Evolutionary conservation across 2,329 filamentous ascomycete genomes (phyloP).

Genomic region (Phialemonium atrogriseum): DNA sequence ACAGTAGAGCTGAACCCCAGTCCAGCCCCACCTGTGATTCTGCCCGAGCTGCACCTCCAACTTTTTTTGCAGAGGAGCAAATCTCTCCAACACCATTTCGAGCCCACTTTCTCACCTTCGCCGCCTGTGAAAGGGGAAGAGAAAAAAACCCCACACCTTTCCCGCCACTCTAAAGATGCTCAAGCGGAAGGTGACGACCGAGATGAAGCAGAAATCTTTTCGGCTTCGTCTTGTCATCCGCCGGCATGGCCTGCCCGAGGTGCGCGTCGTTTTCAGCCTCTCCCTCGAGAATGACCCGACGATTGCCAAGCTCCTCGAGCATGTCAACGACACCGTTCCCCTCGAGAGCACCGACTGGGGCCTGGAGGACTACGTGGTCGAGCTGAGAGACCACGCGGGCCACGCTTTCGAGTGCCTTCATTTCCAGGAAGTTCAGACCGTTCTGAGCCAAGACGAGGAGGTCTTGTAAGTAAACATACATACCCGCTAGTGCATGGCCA

Average conservation of each 20-base stretch:
- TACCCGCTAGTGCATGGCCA: background rate
- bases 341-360: conserved; percentile 79
- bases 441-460: conserved; percentile 77
- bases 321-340: conserved; percentile 72
- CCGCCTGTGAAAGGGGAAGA: too few relatives aligned
- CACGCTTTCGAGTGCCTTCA: conserved; percentile 78
- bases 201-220: conserved; percentile 38
- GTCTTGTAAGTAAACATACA: conserved; percentile 60
- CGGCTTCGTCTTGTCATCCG: conserved; percentile 67
- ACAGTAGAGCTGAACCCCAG: too few relatives aligned
- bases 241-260: conserved; percentile 65
- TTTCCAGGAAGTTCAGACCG: conserved; percentile 61
- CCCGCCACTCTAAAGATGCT: too few relatives aligned
- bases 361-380: conserved; percentile 81
- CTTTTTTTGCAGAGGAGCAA: too few relatives aligned
- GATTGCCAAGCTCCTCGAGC: conserved; percentile 65
- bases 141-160: too few relatives aligned
- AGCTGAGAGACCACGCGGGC: conserved; percentile 50
- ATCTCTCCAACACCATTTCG: too few relatives aligned
- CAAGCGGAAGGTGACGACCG: conserved; percentile 4
- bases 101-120: too few relatives aligned
- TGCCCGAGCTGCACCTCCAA: too few relatives aligned
- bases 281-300: conserved; percentile 52
- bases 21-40: too few relatives aligned
- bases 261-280: conserved; percentile 64